A percentile compares a stretch with the other conserved stretches of the same genome.
phyloP scores from a whole-genome alignment of 2,329 filamentous ascomycete species.

The Cytospora piceae region DNA sequence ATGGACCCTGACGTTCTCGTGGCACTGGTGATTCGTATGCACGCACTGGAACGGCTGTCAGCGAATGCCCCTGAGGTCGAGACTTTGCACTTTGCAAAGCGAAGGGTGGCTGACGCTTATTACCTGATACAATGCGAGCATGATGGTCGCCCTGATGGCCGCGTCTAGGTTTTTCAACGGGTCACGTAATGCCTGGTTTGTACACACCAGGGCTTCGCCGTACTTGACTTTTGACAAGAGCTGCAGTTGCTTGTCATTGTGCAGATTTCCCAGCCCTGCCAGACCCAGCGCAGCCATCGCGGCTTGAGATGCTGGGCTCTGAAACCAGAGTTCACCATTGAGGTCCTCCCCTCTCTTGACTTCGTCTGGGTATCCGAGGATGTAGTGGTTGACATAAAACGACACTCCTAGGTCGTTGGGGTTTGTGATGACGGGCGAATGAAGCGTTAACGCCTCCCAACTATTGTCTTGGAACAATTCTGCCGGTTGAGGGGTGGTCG shows the following conservation, averaged over 20 bases:
- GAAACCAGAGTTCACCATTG: conserved; percentile 42
- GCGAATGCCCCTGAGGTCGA: not conserved
- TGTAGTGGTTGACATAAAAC: conserved; percentile 56
- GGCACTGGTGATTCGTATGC: conserved; percentile 42
- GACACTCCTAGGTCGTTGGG: conserved; percentile 52
- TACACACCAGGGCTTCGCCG: conserved; percentile 54
- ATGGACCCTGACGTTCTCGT: conserved; percentile 59
- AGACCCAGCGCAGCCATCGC: conserved; percentile 62
- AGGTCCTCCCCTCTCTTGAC: conserved; percentile 46
- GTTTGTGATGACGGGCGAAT: conserved; percentile 42
- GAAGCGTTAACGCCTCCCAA: not conserved
- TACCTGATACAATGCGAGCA: conserved; percentile 66
- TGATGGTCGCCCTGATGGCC: conserved; percentile 56
- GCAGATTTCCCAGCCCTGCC: conserved; percentile 60
- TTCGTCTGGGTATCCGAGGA: conserved; percentile 56
- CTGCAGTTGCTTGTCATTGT: conserved; percentile 50
- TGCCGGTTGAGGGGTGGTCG: not conserved
- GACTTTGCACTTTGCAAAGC: not conserved
- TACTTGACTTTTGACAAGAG: conserved; percentile 57
- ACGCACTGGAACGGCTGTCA: conserved; percentile 10
- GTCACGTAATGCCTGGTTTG: conserved; percentile 46
- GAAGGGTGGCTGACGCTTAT: conserved; percentile 26
- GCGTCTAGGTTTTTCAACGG: conserved; percentile 45
- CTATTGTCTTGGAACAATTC: not conserved
- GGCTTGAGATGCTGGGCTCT: conserved; percentile 47